These are phyloP conservation scores for Mycena indigotica DNA, from an alignment of 768 basidiomycete species.

Conservation along the genomic window DNA sequence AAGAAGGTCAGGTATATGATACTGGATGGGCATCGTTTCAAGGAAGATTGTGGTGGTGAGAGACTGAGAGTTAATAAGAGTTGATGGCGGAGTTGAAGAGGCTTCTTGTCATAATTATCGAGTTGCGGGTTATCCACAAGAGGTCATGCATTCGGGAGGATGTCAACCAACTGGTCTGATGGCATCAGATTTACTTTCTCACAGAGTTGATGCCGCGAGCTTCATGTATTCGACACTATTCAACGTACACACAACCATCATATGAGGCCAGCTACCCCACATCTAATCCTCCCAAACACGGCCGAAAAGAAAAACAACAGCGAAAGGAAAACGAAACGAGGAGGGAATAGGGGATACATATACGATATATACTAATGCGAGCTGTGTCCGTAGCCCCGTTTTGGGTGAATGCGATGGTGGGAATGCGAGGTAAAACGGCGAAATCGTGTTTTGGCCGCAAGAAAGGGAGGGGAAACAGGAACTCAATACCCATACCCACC, in stretches of 20 bases:
- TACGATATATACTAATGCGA: neutral
- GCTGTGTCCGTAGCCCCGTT: neutral
- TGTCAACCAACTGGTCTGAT: too few relatives aligned
- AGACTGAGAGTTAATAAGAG: neutral
- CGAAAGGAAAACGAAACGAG: neutral
- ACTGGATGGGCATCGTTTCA: constrained; percentile 11
- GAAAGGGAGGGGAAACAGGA: neutral
- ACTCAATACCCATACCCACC: constrained; percentile 8
- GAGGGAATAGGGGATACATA: neutral
- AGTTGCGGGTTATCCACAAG: too few relatives aligned
- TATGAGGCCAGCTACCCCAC: neutral
- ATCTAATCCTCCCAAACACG: neutral
- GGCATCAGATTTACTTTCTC: too few relatives aligned
- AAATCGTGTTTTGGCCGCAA: neutral
- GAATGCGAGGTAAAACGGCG: neutral
- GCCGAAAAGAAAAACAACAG: neutral
- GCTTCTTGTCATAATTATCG: neutral
- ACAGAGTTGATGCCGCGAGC: too few relatives aligned
- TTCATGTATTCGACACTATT: constrained; percentile 2
- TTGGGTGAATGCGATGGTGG: neutral
- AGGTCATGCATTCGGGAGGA: too few relatives aligned
- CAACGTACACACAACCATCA: neutral
- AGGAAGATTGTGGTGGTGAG: neutral
- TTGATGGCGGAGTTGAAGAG: neutral
- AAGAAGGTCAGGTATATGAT: constrained; percentile 17